Base-by-base conservation (phyloP, 176 grass and related monocot genomes). In the Melocanna baccifera region DNA sequence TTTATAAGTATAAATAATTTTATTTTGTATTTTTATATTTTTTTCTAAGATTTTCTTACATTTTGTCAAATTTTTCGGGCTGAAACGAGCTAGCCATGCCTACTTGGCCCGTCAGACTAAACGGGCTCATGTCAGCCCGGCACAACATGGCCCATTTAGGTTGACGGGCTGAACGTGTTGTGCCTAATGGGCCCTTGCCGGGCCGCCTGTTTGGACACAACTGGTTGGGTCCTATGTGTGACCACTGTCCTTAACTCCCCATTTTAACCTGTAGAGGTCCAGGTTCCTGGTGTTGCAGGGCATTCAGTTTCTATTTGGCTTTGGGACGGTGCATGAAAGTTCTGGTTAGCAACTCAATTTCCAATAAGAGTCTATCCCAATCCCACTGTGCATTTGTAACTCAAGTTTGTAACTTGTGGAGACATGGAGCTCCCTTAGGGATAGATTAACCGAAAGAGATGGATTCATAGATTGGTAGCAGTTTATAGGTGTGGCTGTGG, bases 251-350 rank as follows among this genome's bases (percentile, higher is more conserved):
- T 55, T 74, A 69, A 75, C 80, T 69, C 42, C 61, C 52, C 74
- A 69, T 45, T 79, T 69, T 83, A 32, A 42, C 57, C 71, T 74
- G 37, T 34, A 46, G 61, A 91, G 85, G 84, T 80, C 80, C 61
- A 84, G 69, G 84, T 56, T 84, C 76, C 68, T 84, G 75, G 50
- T 80, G 69, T 51, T 87, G 71, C 52, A 80, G 62, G 69, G 69
- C 75, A 56, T 62, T 42, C 39, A 74, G 52, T 83, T 87, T 73
- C 67, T 53, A 75, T 80, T 73, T 91, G 81, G 19, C 69, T 73
- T 87, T 75, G 84, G 66, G 67, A 90, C 34, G 72, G 30, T 79
- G 74, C 67, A 80, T 43, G 74, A 63, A 86, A 80, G 20, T 46
- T 58, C 10, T 67, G 14, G 28, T 20, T 39, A 70, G 11, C 55